Percentiles rank a stretch among this genome's conserved stretches.
phyloP scores from a whole-genome alignment of 331 rosid species.

The Rosa hybrid region DNA sequence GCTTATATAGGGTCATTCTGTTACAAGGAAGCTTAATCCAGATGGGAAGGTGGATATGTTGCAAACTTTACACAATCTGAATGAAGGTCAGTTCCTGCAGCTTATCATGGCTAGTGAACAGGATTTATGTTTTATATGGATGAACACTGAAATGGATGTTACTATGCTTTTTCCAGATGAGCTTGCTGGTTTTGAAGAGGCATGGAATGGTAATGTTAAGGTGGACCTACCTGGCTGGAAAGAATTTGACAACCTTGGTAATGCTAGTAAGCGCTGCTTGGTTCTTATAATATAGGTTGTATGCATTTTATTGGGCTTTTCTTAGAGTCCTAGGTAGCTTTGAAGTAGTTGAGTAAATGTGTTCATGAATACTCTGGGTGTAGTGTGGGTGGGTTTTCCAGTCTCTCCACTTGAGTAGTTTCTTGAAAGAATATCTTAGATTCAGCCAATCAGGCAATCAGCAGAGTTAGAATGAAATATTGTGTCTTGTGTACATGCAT shows the following conservation, averaged over 20 bases:
- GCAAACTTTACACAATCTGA: conserved; percentile 78
- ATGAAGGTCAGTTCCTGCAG: conserved; percentile 58
- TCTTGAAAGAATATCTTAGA: background rate
- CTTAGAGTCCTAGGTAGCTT: background rate
- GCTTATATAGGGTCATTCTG: conserved; percentile 71
- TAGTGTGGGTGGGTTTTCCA: too few relatives aligned
- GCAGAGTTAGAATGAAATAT: background rate
- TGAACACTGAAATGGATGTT: background rate
- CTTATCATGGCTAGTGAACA: background rate
- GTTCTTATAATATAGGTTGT: background rate
- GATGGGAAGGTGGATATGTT: conserved; percentile 64
- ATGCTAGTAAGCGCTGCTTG: conserved; percentile 31
- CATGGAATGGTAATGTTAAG: conserved; percentile 62
- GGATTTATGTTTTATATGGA: background rate
- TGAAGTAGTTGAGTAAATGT: background rate
- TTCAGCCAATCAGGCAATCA: background rate
- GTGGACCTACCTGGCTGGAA: conserved; percentile 36
- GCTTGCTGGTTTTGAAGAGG: conserved; percentile 68
- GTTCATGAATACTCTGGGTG: background rate
- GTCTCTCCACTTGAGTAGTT: background rate
- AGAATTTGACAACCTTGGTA: conserved; percentile 32
- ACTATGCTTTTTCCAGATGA: conserved; percentile 50
- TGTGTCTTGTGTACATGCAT: background rate
- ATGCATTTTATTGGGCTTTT: background rate
- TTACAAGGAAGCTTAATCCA: conserved; percentile 70